Percentiles rank a stretch among this genome's conserved stretches.
Conservation (phyloP, 257 asterid species). For the Petunia secreta region DNA sequence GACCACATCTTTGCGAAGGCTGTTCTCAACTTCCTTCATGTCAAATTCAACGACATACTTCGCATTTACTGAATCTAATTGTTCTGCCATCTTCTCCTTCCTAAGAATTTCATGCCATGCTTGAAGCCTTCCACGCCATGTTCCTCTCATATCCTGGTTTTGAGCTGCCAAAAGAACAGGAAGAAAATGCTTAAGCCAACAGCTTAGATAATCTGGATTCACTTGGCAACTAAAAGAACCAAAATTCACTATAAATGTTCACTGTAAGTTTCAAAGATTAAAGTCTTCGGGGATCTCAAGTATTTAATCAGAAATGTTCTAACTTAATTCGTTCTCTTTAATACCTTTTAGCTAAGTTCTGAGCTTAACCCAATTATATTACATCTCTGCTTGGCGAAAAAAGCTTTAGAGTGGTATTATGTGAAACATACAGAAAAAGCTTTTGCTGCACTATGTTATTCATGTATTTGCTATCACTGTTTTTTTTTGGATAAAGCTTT, state of each 20-base stretch:
- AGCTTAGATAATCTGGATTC: conserved; percentile 16
- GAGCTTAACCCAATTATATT: background rate
- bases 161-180: conserved; percentile 45
- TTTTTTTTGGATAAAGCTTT: no score
- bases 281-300: background rate
- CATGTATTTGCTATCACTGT: background rate
- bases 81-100: conserved; percentile 75
- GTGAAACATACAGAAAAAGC: background rate
- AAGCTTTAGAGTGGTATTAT: background rate
- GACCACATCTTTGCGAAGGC: conserved; percentile 82
- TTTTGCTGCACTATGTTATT: background rate
- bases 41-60: conserved; percentile 94
- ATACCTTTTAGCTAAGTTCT: background rate
- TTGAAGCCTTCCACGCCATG: conserved; percentile 88
- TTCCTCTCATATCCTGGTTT: conserved; percentile 58
- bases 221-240: background rate
- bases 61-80: conserved; percentile 61
- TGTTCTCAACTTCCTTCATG: conserved; percentile 95
- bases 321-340: conserved; percentile 1
- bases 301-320: background rate
- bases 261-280: background rate
- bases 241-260: background rate
- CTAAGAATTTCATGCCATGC: conserved; percentile 80
- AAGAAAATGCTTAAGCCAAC: conserved; percentile 16
- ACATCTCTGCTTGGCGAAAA: conserved; percentile 5